Evolutionary conservation across 148 eudicot genomes (phyloP), one percentile per base, ranked within the genome.

Genomic region (Spergularia bocconei): DNA sequence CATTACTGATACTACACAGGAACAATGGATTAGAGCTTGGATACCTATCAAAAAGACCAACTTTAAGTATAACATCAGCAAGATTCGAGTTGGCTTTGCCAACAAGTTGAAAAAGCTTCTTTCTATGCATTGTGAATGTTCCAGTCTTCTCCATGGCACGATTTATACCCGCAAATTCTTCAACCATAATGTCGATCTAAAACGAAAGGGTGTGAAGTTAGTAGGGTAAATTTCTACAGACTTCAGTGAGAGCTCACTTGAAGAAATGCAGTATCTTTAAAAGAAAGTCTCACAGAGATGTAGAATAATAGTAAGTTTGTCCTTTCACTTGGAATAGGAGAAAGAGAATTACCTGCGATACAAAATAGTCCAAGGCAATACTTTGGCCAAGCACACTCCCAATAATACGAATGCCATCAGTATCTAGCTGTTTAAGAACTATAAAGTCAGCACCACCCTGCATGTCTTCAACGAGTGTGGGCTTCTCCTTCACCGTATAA

Each of bases 311-410:
- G 3, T 53, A 50, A 63, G 7, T 14, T 47, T 4, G 15, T 7
- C 7, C 15, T 39, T 41, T 44, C 0, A 9, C 20, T 23, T 29
- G 59, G 67, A 25, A 25, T 33, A 15, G 70, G 25, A 19, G 62
- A 11, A 55, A 33, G 25, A 51, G 63, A 47, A 71, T 75, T 69
- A 94, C 98, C 98, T 92, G 98, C 13, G 93, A 89, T 23, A 92
- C 97, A 79, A 86, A 94, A 82, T 94, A 85, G 75, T 94, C 98
- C 52, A 94, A 79, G 69, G 98, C 98, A 67, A 94, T 88, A 82
- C 98, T 94, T 83, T 94, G 96, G 72, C 97, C 96, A 73, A 94
- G 98, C 64, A 94, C 97, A 63, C 96, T 92, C 71, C 96, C 91
- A 78, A 94, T 92, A 17, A 88, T 86, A 72, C 98, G 98, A 73